Base-by-base conservation (phyloP, 2,329 filamentous ascomycete genomes). In the Colletotrichum orchidophilum region DNA sequence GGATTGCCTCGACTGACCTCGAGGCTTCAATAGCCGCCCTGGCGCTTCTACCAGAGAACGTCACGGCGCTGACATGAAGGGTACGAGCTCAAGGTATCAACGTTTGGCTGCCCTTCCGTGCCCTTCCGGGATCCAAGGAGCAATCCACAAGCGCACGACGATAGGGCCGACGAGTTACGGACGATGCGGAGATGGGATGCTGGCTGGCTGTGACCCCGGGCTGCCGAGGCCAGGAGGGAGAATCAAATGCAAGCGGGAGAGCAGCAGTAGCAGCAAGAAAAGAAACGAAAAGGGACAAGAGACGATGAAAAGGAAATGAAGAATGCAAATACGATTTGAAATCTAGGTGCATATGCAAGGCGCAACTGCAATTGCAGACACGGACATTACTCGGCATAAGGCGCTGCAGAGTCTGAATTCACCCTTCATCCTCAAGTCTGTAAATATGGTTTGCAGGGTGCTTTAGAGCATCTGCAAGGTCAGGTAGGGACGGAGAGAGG, bases 261-360 rank as follows among this genome's bases (percentile, higher is more conserved):
- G n/a, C n/a, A 42, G 33, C 8, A n/a, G 33, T 13, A 15, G 35
- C 15, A 21, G 27, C 31, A 35, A 46, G n/a, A 21, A 29, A 35
- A n/a, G 27, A 35, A 58, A 31, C 29, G 58, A 35, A 39, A 39
- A 26, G 31, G n/a, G 55, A 29, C 55, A 50, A 29, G 50, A 53
- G 50, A 53, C 24, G 26, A 24, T 8, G 50, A 27, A 24, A 24
- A 26, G 21, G 24, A 42, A 6, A 21, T 21, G 49, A 39, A 5
- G 39, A 63, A 54, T 21, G 31, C 49, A 53, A 63, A 63, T 53
- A 52, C 21, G 33, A 42, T 53, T 63, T 62, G 59, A 52, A 62
- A 62, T 26, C 21, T 6, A 29, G 49, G 24, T 27, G 31, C 49
- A 54, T 53, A 54, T 39, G 60, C 24, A 54, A 63, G 60, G 31